These are phyloP conservation scores for Bimuria novae-zelandiae DNA, from an alignment of 2,329 filamentous ascomycete genomes.

Conservation along the genomic window DNA sequence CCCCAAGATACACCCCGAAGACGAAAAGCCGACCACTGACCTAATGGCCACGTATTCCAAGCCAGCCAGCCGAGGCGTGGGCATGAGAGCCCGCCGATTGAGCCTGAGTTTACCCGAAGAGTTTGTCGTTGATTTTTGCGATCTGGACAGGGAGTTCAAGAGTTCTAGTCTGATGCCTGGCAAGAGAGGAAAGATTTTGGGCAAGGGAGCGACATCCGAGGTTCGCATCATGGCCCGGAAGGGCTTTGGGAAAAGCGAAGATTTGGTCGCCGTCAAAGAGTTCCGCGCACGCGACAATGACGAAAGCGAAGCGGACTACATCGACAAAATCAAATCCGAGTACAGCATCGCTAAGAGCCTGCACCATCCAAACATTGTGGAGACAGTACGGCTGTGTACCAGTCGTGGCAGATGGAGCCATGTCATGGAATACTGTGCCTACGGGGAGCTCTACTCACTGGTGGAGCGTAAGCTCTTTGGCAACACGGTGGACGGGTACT, in stretches of 20 bases:
- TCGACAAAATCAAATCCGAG: slow-evolving; percentile 89
- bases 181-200: slow-evolving; percentile 73
- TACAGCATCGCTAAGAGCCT: slow-evolving; percentile 85
- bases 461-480: slow-evolving; percentile 64
- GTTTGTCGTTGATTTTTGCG: slow-evolving; percentile 71
- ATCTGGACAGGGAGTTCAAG: slow-evolving; percentile 71
- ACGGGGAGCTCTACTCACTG: slow-evolving; percentile 78
- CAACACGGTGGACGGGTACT: slow-evolving; percentile 56
- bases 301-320: slow-evolving; percentile 75
- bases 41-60: slow-evolving; percentile 44
- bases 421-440: slow-evolving; percentile 89
- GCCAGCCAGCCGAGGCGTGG: slow-evolving; percentile 69
- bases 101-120: slow-evolving; percentile 75
- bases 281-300: slow-evolving; percentile 73
- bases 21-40: slow-evolving; percentile 37
- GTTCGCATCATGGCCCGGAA: slow-evolving; percentile 80
- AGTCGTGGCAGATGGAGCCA: slow-evolving; percentile 81
- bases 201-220: slow-evolving; percentile 81
- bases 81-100: slow-evolving; percentile 77
- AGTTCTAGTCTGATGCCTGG: slow-evolving; percentile 69
- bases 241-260: slow-evolving; percentile 61
- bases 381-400: slow-evolving; percentile 75
- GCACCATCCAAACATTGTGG: slow-evolving; percentile 85
- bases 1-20: slow-evolving; percentile 23
- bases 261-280: slow-evolving; percentile 84